Evolutionary conservation across 1,139 yeast species (phyloP).

Genomic region (Suhomyces guaymorum): DNA sequence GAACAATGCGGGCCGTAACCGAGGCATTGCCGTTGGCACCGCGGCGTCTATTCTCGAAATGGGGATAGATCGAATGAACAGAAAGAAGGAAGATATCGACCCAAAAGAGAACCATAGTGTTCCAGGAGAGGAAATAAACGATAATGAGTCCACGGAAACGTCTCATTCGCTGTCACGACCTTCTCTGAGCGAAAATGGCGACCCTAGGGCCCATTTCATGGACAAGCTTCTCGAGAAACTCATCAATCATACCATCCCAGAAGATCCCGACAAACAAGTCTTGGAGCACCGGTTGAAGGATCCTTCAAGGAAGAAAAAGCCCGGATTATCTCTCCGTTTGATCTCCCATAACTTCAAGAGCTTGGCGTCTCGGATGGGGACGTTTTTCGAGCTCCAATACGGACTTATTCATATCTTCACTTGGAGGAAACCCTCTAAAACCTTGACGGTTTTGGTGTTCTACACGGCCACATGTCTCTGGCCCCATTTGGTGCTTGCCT

Average conservation of each 20-base stretch:
- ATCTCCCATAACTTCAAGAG: slow-evolving; percentile 53
- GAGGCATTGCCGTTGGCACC: slow-evolving; percentile 58
- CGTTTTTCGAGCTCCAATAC: slow-evolving; percentile 56
- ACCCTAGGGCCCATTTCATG: slow-evolving; percentile 47
- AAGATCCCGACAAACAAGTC: slow-evolving; percentile 47
- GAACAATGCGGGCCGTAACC: slow-evolving; percentile 36
- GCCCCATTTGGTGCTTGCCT: slow-evolving; percentile 66
- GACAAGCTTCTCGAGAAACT: slow-evolving; percentile 59
- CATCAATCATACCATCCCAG: slow-evolving; percentile 49
- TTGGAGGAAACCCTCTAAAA: slow-evolving; percentile 64
- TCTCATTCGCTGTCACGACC: too few species aligned
- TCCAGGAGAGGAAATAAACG: too few species aligned
- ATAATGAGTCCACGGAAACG: too few species aligned
- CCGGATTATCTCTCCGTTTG: slow-evolving; percentile 51
- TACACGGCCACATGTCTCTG: slow-evolving; percentile 64
- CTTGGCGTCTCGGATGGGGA: slow-evolving; percentile 54
- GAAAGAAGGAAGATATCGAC: not conserved
- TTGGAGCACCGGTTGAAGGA: slow-evolving; percentile 47
- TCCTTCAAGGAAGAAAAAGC: slow-evolving; percentile 45
- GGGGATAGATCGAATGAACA: slow-evolving; percentile 45
- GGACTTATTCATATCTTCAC: slow-evolving; percentile 54
- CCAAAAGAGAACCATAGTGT: not conserved
- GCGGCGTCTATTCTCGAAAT: slow-evolving; percentile 58
- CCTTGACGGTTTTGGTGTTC: slow-evolving; percentile 51
- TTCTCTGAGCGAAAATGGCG: too few species aligned